phyloP scores from a whole-genome alignment of 768 basidiomycete species.

The Rickenella mellea region DNA sequence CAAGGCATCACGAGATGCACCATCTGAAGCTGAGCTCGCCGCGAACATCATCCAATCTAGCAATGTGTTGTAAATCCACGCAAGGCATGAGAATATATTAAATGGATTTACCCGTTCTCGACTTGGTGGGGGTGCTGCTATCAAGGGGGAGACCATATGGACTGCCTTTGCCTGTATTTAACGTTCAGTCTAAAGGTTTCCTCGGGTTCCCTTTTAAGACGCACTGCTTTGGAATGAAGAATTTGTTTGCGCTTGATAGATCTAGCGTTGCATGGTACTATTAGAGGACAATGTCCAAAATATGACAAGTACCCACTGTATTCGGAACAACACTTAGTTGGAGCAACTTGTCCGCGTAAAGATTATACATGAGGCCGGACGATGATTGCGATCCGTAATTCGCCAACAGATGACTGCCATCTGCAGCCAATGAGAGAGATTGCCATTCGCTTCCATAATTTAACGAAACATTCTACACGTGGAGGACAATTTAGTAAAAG shows the following conservation, averaged over 20 bases:
- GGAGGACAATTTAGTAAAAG: slow-evolving; percentile 28
- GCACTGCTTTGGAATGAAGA: too few species aligned
- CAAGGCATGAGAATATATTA: too few species aligned
- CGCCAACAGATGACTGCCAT: background rate
- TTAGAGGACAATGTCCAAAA: background rate
- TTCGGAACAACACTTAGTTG: background rate
- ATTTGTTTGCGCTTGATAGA: too few species aligned
- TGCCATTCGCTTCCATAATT: background rate
- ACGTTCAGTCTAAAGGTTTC: too few species aligned
- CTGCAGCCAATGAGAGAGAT: background rate
- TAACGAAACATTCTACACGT: background rate
- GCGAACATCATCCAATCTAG: slow-evolving; percentile 1
- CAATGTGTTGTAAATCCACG: too few species aligned
- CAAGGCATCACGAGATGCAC: background rate
- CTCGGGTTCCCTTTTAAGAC: too few species aligned
- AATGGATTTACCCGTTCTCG: background rate
- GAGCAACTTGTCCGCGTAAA: background rate
- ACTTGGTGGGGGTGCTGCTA: background rate
- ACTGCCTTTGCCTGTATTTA: too few species aligned
- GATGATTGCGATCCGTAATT: background rate
- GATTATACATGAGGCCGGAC: background rate
- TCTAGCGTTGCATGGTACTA: background rate
- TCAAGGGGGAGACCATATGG: background rate
- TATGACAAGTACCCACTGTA: background rate
- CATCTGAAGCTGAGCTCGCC: background rate